Base-by-base conservation (phyloP, 2,329 filamentous ascomycete genomes). In the Aspergillus fijiensis region DNA sequence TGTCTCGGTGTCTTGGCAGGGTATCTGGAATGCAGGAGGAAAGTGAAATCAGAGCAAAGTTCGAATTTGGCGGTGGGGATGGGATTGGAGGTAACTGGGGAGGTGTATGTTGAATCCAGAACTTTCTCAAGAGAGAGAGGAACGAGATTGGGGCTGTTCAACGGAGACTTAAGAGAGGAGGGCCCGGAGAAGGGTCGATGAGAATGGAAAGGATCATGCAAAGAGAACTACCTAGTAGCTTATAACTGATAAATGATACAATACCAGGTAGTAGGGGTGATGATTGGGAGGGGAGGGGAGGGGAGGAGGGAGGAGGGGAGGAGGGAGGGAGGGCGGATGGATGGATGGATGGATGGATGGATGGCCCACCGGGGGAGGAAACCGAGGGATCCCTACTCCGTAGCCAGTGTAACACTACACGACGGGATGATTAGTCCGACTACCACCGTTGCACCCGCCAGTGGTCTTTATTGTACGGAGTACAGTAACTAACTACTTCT, bases 371-470 rank as follows among this genome's bases (percentile, higher is more conserved):
- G 49, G 52, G 49, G 55, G 45, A 49, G 23, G 14, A 23, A 21
- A 45, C n/a, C 47, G 49, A 52, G 49, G 55, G 45, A 51, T 48
- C 51, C 45, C 53, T 29, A 29, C 27, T 19, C 39, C 47, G 48
- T 5, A 23, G 29, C 27, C 50, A 59, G 62, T 68, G 66, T 68
- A 68, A 68, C 66, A 64, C 63, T 68, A 60, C 55, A 61, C 31
- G 52, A 57, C 55, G 58, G 54, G 58, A 50, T 63, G 59, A 65
- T 63, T 59, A 62, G 60, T 47, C 56, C 59, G 63, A 67, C 57
- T 68, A 66, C 63, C 63, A 68, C 66, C 66, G 66, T 68, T 67
- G 65, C 66, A 68, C 65, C 60, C 60, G 60, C 19, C 23, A 52
- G 27, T 29, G 27, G 27, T 29, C 27, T 29, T 27, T 29, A 29